Base-by-base conservation (phyloP, 1,284 basidiomycete genomes). In the Puccinia coronata region DNA sequence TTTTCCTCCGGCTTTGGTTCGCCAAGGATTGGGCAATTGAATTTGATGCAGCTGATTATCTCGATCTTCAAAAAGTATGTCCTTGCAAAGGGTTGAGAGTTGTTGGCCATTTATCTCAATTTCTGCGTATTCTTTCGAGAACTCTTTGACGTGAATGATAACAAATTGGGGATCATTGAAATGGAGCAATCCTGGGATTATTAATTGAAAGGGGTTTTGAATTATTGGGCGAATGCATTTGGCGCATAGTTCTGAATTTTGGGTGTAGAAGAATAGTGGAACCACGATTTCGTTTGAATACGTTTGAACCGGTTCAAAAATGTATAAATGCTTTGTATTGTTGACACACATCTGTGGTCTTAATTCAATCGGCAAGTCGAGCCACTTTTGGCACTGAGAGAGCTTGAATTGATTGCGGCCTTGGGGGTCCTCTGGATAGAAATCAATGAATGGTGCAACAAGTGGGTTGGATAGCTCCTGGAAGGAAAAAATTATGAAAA, bases 381-480 rank as follows among this genome's bases (percentile, higher is more conserved):
- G 51, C 73, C 73, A 75, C 31, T 75, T 75, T n/a, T 61, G 11
- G 2, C 31, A 75, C 57, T 75, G 55, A 2, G 39, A 75, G 28
- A 61, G 55, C 25, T 55, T 55, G 43, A 61, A 43, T 39, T 59
- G 23, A 18, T 36, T 16, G 4, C 23, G 14, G 49, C 36, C 51
- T n/a, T 75, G 20, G 34, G 53, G 25, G 28, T 41, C 41, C 23
- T 75, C 39, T 18, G 63, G 63, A 39, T 14, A 65, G 34, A 65
- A 65, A n/a, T 65, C 63, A 18, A 65, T 11, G 34, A 39, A 43
- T 14, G 63, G 63, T 20, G 11, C 9, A 39, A 65, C 63, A 12
- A 65, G 39, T 8, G 63, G 63, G 34, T 65, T 65, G 39, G 63
- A 36, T 36, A 65, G 41, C 23, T 65, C 63, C 63, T 65, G 43